Evolutionary conservation across 2,329 filamentous ascomycete genomes (phyloP), one percentile per base, ranked within the genome.

Genomic region (Trichoderma hamatum): DNA sequence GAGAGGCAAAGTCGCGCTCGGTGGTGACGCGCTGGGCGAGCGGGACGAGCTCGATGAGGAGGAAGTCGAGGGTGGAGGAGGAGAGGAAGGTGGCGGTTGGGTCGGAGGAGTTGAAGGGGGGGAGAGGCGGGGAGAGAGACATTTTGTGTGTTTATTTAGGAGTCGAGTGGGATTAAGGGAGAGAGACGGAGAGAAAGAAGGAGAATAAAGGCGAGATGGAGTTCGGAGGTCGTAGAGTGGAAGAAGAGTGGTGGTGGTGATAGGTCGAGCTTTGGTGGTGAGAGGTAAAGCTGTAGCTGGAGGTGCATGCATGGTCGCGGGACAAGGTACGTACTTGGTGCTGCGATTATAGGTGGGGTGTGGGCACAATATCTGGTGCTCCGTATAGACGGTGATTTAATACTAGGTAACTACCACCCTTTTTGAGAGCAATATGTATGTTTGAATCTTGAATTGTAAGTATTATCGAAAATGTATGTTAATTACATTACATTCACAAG

Each of bases 1-100:
- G 24, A 21, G 66, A 55, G 36, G 80, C 78, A 34, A 81, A 82
- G 69, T 89, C 88, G 5, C 93, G 84, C 76, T 96, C 90, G 76
- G 90, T 88, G 26, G 93, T 90, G 71, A 98, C 86, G 72, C 96
- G 90, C 80, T 96, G 93, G 5, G 95, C 92, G 84, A 98, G 91
- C 49, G 96, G 96, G 19, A 99, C 96, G 67, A 99, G 88, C 83
- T 99, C 96, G 78, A 98, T 98, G 74, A 99, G 88, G 68, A 99
- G 88, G 74, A 99, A 91, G 81, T 99, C 96, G 75, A 99, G 89
- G 78, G 92, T 94, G 59, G 95, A 96, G 69, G 91, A 89, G 82
- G 88, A 91, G 75, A 97, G 85, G 82, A 94, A 92, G 70, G 89
- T 88, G 69, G 92, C 91, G 70, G 85, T 85, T 46, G 92, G 91